Percentiles rank a stretch among this genome's conserved stretches.
Evolutionary conservation across 148 eudicot genomes (phyloP).

Genomic region (Chenopodium album): DNA sequence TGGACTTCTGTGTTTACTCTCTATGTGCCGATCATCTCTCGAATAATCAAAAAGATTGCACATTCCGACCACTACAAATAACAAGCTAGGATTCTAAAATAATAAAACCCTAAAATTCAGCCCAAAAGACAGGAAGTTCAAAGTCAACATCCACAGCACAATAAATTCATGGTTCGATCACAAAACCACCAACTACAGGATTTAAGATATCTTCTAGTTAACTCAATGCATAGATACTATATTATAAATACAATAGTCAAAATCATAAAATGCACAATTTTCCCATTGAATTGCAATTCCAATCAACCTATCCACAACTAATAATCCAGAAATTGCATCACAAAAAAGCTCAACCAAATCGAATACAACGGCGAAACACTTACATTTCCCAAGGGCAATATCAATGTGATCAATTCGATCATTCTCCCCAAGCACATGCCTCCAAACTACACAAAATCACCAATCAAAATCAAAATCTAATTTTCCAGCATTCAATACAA

Average conservation of each 20-base stretch:
- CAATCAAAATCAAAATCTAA: slow-evolving; percentile 14
- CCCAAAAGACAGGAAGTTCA: neutral
- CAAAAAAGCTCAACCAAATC: neutral
- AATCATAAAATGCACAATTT: neutral
- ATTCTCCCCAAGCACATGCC: slow-evolving; percentile 79
- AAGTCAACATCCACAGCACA: neutral
- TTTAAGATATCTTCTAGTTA: neutral
- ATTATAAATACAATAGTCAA: neutral
- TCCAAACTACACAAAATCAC: slow-evolving; percentile 61
- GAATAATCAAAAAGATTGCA: neutral
- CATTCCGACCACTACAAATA: neutral
- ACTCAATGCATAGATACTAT: neutral
- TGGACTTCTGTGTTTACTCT: neutral
- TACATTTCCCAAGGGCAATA: slow-evolving; percentile 91
- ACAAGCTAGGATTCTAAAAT: neutral
- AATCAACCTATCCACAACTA: neutral
- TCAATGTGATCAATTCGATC: slow-evolving; percentile 72
- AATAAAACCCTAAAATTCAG: too few species aligned
- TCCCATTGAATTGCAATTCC: neutral
- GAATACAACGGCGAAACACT: slow-evolving; percentile 16
- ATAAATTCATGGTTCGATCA: neutral
- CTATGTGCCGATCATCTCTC: neutral
- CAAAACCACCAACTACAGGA: neutral
- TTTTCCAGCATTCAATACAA: neutral
- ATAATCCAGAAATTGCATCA: too few species aligned